Percentiles rank a stretch among this genome's conserved stretches.
Evolutionary conservation across 164 flowering plant species (phyloP).

Genomic region (Macadamia integrifolia): DNA sequence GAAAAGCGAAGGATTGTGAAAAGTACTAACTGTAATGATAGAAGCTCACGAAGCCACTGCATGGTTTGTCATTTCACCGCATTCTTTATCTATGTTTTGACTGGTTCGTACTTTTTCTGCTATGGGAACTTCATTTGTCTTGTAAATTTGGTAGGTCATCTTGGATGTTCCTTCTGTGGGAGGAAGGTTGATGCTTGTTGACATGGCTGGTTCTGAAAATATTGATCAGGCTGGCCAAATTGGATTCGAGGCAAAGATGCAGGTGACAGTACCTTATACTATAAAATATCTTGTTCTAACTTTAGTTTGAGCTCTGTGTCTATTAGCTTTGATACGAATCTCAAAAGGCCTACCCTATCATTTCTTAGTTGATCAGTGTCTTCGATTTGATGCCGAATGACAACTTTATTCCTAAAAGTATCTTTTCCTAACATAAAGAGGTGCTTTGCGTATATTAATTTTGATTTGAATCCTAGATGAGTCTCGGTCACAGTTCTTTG

Average conservation of each 20-base stretch:
- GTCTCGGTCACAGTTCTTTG: too few species aligned
- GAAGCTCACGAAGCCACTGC: constrained; percentile 99
- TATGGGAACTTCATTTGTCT: not conserved
- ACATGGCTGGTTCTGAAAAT: constrained; percentile 99
- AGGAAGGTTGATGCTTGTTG: constrained; percentile 94
- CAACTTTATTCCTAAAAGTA: too few species aligned
- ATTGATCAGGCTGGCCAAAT: constrained; percentile 96
- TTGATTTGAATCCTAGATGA: too few species aligned
- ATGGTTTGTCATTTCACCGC: constrained; percentile 47
- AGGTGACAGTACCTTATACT: constrained; percentile 38
- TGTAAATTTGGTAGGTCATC: constrained; percentile 53
- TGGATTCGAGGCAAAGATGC: constrained; percentile 97
- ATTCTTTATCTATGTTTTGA: not conserved
- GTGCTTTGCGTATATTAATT: too few species aligned
- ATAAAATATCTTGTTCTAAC: not conserved
- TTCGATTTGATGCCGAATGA: too few species aligned
- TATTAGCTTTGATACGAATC: too few species aligned
- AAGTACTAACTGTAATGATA: constrained; percentile 85
- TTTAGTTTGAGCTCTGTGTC: too few species aligned
- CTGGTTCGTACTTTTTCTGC: not conserved
- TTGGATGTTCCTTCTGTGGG: constrained; percentile 94
- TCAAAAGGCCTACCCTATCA: too few species aligned
- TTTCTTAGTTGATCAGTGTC: too few species aligned
- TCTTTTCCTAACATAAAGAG: too few species aligned
- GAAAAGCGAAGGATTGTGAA: constrained; percentile 90